Conservation (phyloP, 768 basidiomycete genomes). For the Cytidiella melzeri region DNA sequence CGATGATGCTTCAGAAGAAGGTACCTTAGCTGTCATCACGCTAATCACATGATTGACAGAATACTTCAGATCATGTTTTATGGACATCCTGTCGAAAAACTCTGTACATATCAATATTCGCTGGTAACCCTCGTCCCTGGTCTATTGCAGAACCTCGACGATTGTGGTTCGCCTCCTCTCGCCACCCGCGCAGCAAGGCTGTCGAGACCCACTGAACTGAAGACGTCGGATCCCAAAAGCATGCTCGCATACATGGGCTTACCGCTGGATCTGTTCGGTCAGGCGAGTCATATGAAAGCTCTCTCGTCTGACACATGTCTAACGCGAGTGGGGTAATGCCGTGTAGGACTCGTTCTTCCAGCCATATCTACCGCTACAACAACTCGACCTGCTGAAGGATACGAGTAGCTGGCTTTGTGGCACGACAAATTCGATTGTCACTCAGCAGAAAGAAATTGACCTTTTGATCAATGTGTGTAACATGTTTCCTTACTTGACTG, state of each 20-base stretch:
- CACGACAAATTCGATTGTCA: constrained; percentile 94
- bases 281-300: constrained; percentile 36
- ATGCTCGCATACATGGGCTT: constrained; percentile 89
- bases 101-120: constrained; percentile 98
- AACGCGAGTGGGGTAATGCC: neutral
- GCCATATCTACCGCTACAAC: constrained; percentile 93
- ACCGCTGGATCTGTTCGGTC: constrained; percentile 91
- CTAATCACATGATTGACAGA: constrained; percentile 5
- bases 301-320: neutral
- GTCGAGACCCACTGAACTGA: constrained; percentile 69
- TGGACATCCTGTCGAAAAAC: constrained; percentile 90
- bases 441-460: constrained; percentile 89
- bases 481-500: neutral
- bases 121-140: constrained; percentile 91
- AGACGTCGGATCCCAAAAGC: constrained; percentile 85
- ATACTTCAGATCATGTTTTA: constrained; percentile 82
- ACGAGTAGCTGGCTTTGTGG: constrained; percentile 85
- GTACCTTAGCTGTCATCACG: constrained; percentile 35
- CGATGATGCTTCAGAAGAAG: constrained; percentile 88
- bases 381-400: constrained; percentile 80
- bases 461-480: constrained; percentile 75
- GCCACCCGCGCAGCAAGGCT: constrained; percentile 54
- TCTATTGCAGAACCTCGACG: constrained; percentile 82
- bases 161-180: constrained; percentile 85
- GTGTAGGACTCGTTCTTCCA: constrained; percentile 90